A percentile compares a stretch with the other conserved stretches of the same genome.
Evolutionary conservation across 2,329 filamentous ascomycete genomes (phyloP).

Genomic region (Massarina eburnea): DNA sequence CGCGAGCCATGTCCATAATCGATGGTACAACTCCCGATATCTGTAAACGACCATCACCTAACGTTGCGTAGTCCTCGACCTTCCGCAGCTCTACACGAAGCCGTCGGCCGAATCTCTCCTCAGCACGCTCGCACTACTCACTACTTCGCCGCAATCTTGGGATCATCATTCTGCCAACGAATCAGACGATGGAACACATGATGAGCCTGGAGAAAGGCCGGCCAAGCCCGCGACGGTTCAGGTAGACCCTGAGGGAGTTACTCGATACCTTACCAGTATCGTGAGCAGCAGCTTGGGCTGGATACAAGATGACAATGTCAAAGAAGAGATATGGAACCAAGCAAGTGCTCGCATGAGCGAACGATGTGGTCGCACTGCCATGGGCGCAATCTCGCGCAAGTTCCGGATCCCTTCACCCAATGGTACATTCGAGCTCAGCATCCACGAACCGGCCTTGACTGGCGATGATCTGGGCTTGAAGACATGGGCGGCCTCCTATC

Average conservation of each 20-base stretch:
- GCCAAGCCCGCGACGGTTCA: conserved; percentile 32
- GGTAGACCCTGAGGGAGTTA: conserved; percentile 54
- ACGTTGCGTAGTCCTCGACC: conserved; percentile 61
- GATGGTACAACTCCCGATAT: conserved; percentile 24
- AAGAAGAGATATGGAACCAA: conserved; percentile 73
- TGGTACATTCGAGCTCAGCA: conserved; percentile 58
- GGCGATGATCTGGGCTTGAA: conserved; percentile 89
- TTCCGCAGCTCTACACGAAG: conserved; percentile 80
- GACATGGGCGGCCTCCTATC: conserved; percentile 91
- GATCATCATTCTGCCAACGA: conserved; percentile 50
- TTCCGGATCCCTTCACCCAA: conserved; percentile 58
- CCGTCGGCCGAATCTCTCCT: conserved; percentile 68
- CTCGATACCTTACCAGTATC: conserved; percentile 69
- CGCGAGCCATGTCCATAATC: conserved; percentile 25
- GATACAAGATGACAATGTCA: conserved; percentile 67
- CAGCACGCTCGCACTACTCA: conserved; percentile 65
- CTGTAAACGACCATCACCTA: conserved; percentile 8
- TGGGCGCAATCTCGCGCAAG: conserved; percentile 63
- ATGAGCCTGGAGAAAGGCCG: conserved; percentile 37
- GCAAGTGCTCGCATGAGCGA: conserved; percentile 81
- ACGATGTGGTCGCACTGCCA: conserved; percentile 75
- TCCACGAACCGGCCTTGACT: conserved; percentile 85
- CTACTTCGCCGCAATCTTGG: conserved; percentile 70
- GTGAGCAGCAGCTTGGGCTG: conserved; percentile 68
- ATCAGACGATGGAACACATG: conserved; percentile 21